phyloP scores from a whole-genome alignment of 2,329 filamentous ascomycete genomes.

The Emmonsiellopsis sp. region DNA sequence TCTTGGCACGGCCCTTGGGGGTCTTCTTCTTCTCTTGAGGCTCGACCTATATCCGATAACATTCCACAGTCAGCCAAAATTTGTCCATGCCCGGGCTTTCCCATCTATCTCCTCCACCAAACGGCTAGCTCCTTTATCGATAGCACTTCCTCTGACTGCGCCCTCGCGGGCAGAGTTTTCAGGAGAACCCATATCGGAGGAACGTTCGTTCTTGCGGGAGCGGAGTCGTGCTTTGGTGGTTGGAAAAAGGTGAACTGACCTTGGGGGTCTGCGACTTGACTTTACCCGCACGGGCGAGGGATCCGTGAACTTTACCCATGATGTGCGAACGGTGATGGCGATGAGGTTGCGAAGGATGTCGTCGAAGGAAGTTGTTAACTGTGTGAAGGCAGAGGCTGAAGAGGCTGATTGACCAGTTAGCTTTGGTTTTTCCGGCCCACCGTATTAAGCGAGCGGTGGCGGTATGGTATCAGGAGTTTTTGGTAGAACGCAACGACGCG shows the following conservation, averaged over 20 bases:
- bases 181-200: not conserved
- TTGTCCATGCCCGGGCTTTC: not conserved
- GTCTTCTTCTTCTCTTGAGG: constrained; percentile 91
- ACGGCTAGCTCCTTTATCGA: not conserved
- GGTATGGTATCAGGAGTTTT: not conserved
- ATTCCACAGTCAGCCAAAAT: not conserved
- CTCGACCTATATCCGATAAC: constrained; percentile 55
- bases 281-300: constrained; percentile 43
- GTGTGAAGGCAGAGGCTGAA: not conserved
- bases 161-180: not conserved
- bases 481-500: too few species aligned
- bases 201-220: not conserved
- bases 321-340: constrained; percentile 30
- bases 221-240: not conserved
- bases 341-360: constrained; percentile 3
- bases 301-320: constrained; percentile 93
- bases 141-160: not conserved
- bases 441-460: constrained; percentile 1
- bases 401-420: not conserved
- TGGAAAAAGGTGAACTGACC: constrained; percentile 16
- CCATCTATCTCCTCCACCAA: not conserved
- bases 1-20: constrained; percentile 95
- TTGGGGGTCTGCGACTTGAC: constrained; percentile 72
- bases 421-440: not conserved
- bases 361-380: not conserved